Base-by-base conservation (phyloP, 768 basidiomycete genomes). In the Amanita thiersii region DNA sequence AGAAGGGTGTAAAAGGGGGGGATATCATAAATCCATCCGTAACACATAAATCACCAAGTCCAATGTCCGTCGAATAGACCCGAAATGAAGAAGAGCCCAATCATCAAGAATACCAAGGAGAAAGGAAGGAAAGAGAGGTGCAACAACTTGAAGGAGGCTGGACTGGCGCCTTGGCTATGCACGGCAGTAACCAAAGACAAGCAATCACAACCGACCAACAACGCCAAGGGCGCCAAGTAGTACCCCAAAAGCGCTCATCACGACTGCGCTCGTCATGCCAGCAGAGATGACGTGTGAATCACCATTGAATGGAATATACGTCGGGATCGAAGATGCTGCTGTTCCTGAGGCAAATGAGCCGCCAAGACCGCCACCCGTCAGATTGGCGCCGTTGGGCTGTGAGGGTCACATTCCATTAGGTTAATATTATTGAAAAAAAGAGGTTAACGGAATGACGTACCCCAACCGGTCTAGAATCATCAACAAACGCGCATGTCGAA, bases 351-450 rank as follows among this genome's bases (percentile, higher is more conserved):
- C 50, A 43, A 60, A 65, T 10, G 51, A 34, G n/a, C 63, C 59
- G 5, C 72, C 73, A 1, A 62, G 64, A 23, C 71, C 72, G 15
- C 79, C 80, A 4, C 77, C 78, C 7, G 81, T 85, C 37, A 85
- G 55, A 50, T 83, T 83, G 25, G 73, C 76, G 34, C 80, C 79
- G 48, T 84, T 82, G 1, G 81, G 73, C 73, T 82, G 44, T 19
- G 29, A 43, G 34, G 41, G 12, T 43, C 37, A 50, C 17, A 21
- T n/a, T n/a, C n/a, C n/a, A 43, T 28, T 18, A 25, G 47, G 34
- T 33, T 14, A 32, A 36, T 26, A 36, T 21, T 33, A 31, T 18
- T 40, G 23, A 5, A 24, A 3, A 31, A 14, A 36, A 35, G 21
- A 40, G 33, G 35, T 28, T 42, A n/a, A 40, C 15, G 32, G 47